Conservation (phyloP, 2,329 filamentous ascomycete species). For the Diaporthe destruens region DNA sequence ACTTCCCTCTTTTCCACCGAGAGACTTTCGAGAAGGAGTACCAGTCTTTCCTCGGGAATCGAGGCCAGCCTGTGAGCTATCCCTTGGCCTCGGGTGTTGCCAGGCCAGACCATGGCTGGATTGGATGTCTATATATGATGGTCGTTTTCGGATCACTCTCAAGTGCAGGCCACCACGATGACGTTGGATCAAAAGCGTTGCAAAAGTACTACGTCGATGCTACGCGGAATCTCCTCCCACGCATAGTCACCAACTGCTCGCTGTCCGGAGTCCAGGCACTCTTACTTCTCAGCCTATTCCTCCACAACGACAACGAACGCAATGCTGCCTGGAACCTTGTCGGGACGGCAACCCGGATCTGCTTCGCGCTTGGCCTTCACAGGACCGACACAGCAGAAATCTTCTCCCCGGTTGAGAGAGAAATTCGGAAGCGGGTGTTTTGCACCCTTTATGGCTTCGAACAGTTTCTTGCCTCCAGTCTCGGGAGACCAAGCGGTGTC, state of each 20-base stretch:
- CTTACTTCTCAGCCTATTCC: conserved; percentile 51
- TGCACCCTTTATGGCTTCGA: conserved; percentile 55
- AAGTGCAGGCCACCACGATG: conserved; percentile 5
- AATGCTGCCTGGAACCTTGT: conserved; percentile 54
- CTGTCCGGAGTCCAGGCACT: conserved; percentile 51
- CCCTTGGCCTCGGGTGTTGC: not conserved
- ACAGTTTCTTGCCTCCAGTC: conserved; percentile 53
- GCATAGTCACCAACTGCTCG: conserved; percentile 50
- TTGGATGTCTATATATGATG: conserved; percentile 22
- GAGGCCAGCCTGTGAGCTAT: not conserved
- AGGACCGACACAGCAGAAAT: conserved; percentile 48
- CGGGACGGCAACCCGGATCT: conserved; percentile 50
- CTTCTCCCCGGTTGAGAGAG: conserved; percentile 51
- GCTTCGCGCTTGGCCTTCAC: conserved; percentile 51
- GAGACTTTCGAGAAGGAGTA: conserved; percentile 15
- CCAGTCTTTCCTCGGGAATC: not conserved
- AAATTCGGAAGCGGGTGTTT: conserved; percentile 53
- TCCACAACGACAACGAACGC: conserved; percentile 55
- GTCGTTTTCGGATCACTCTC: conserved; percentile 46
- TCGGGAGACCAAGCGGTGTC: conserved; percentile 52
- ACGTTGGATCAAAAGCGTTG: conserved; percentile 48
- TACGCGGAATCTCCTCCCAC: conserved; percentile 47
- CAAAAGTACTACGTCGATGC: conserved; percentile 45
- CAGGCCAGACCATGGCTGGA: conserved; percentile 25
- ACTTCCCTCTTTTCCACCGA: conserved; percentile 22